These are phyloP conservation scores for Tephrocybe sp. DNA, from an alignment of 768 basidiomycete genomes.

Conservation along the genomic window DNA sequence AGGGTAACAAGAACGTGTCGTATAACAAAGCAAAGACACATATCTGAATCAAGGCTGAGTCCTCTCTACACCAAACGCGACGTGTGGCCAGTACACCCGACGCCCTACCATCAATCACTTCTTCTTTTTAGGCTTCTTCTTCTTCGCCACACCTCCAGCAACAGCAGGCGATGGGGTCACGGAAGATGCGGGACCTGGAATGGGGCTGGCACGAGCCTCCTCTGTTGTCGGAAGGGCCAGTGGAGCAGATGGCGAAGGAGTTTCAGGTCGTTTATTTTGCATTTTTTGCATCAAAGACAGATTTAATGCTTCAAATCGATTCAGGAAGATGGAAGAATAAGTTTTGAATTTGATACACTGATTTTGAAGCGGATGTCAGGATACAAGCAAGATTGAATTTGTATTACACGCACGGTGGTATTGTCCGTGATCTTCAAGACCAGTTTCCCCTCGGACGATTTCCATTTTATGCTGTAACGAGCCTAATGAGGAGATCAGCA, in stretches of 20 bases:
- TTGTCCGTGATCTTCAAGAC: constrained; percentile 95
- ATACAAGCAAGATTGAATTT: neutral
- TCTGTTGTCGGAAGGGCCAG: constrained; percentile 19
- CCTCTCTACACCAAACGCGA: neutral
- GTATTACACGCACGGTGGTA: constrained; percentile 60
- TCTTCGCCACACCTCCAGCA: constrained; percentile 60
- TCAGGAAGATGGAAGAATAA: constrained; percentile 90
- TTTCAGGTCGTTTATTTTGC: constrained; percentile 59
- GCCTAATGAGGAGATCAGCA: constrained; percentile 46
- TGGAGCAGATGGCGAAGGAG: constrained; percentile 25
- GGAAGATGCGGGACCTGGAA: constrained; percentile 32
- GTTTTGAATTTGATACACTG: constrained; percentile 98
- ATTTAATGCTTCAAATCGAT: constrained; percentile 94
- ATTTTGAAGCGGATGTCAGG: neutral
- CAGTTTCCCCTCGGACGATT: constrained; percentile 78
- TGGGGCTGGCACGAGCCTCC: constrained; percentile 25
- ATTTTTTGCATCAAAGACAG: constrained; percentile 84
- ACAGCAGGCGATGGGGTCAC: constrained; percentile 29
- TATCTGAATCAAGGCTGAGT: constrained; percentile 3
- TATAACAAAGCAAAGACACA: constrained; percentile 12
- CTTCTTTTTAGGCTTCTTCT: constrained; percentile 85
- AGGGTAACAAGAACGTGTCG: constrained; percentile 4
- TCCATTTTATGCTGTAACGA: constrained; percentile 93
- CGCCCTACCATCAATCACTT: constrained; percentile 38
- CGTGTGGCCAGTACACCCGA: neutral